phyloP scores from a whole-genome alignment of 208 protist species.

The Jaenimonas drosophilae region DNA sequence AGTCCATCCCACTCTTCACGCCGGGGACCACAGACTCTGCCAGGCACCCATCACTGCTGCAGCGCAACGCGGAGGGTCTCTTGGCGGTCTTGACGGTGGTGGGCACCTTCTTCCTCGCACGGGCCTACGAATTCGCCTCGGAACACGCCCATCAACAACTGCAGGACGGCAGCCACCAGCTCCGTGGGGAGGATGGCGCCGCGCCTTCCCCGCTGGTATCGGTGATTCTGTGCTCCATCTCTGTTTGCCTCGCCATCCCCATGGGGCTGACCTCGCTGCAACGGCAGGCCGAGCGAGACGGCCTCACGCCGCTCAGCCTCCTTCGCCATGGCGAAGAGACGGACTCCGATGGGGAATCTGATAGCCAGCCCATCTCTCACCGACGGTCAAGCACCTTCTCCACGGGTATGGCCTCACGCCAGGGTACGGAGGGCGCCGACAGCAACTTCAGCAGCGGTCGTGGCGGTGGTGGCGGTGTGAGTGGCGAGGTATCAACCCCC shows the following conservation, averaged over 20 bases:
- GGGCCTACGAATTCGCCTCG: slow-evolving; percentile 24
- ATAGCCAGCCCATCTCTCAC: too few species aligned
- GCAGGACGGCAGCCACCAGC: neutral
- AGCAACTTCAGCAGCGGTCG: neutral
- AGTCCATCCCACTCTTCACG: slow-evolving; percentile 41
- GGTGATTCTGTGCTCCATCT: slow-evolving; percentile 36
- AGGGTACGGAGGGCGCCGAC: too few species aligned
- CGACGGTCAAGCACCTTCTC: too few species aligned
- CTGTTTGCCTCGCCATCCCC: slow-evolving; percentile 39
- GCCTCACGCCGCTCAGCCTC: slow-evolving; percentile 4
- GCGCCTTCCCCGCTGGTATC: slow-evolving; percentile 28
- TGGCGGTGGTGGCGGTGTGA: neutral
- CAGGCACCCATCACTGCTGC: slow-evolving; percentile 16
- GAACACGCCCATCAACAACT: too few species aligned
- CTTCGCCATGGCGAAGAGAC: neutral
- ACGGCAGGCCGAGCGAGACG: slow-evolving; percentile 32
- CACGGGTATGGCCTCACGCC: too few species aligned
- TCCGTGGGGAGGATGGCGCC: slow-evolving; percentile 7
- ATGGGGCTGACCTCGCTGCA: slow-evolving; percentile 62
- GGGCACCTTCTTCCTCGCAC: slow-evolving; percentile 43
- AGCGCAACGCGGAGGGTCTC: slow-evolving; percentile 59
- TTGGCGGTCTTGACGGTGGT: slow-evolving; percentile 39
- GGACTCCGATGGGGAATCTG: too few species aligned
- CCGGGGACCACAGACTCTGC: slow-evolving; percentile 12
- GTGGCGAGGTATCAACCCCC: neutral